phyloP scores from a whole-genome alignment of 139 green algal species.

The Penium margaritaceum region DNA sequence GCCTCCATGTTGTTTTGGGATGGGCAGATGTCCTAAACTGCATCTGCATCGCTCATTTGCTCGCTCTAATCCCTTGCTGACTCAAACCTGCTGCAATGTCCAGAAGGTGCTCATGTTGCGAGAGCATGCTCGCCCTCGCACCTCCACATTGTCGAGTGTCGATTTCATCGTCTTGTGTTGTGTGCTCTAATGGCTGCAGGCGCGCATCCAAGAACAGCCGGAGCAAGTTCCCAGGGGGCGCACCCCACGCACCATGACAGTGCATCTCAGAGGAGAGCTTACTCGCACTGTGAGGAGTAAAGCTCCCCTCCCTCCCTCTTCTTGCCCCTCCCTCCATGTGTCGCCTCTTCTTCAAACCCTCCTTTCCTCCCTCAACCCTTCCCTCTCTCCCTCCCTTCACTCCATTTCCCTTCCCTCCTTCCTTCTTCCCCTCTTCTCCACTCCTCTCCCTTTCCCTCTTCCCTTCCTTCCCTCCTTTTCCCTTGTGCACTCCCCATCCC shows the following conservation, averaged over 20 bases:
- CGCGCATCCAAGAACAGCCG: constrained; percentile 50
- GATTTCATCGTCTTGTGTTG: not conserved
- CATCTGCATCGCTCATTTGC: too few species aligned
- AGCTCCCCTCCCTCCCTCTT: not conserved
- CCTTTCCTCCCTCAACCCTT: not conserved
- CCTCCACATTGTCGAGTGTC: too few species aligned
- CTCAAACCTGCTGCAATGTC: too few species aligned
- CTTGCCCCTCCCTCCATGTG: too few species aligned
- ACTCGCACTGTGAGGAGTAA: constrained; percentile 61
- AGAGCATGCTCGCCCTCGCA: too few species aligned
- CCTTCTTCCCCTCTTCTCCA: not conserved
- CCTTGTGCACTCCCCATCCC: too few species aligned
- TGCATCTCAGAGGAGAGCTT: constrained; percentile 79
- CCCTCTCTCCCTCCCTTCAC: not conserved
- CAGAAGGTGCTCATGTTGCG: too few species aligned
- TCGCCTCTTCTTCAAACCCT: too few species aligned
- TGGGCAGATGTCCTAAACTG: too few species aligned
- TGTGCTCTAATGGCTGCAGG: constrained; percentile 1
- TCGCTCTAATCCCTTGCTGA: too few species aligned
- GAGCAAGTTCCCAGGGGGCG: constrained; percentile 83
- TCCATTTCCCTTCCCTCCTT: too few species aligned
- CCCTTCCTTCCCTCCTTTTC: not conserved
- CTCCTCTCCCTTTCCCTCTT: not conserved
- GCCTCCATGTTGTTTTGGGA: too few species aligned
- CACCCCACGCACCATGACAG: constrained; percentile 77